Conservation (phyloP, 768 basidiomycete genomes). For the Naganishia onofrii region DNA sequence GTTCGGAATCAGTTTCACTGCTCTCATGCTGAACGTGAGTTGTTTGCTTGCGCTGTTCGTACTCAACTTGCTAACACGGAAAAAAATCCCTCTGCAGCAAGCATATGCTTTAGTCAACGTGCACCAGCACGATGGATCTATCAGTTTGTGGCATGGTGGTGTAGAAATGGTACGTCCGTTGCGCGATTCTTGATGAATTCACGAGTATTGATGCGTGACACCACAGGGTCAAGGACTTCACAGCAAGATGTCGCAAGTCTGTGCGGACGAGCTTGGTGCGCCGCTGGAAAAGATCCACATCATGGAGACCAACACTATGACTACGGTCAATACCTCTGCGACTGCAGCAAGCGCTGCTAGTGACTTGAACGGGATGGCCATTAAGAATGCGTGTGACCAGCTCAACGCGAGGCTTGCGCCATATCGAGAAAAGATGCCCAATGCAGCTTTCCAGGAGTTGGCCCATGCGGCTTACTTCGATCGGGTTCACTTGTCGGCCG, state of each 20-base stretch:
- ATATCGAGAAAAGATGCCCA: conserved; percentile 35
- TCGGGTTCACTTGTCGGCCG: conserved; percentile 34
- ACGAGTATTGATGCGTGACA: neutral
- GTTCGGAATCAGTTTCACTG: conserved; percentile 39
- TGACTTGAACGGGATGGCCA: conserved; percentile 35
- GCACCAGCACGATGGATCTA: conserved; percentile 36
- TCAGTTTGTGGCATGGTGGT: conserved; percentile 42
- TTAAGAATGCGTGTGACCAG: conserved; percentile 41
- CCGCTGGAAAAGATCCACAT: conserved; percentile 40
- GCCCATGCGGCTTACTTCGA: conserved; percentile 36
- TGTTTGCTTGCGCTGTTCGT: neutral
- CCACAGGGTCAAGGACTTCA: conserved; percentile 35
- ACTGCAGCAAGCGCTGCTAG: conserved; percentile 29
- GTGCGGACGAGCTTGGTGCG: conserved; percentile 38
- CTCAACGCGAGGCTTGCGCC: conserved; percentile 38
- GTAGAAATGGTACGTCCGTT: conserved; percentile 32
- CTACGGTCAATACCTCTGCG: conserved; percentile 37
- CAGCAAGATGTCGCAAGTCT: conserved; percentile 39
- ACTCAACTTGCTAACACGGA: neutral
- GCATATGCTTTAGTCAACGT: conserved; percentile 31
- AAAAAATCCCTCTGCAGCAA: neutral
- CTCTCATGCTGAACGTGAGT: conserved; percentile 28
- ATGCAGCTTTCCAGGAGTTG: conserved; percentile 35
- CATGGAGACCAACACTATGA: conserved; percentile 37
- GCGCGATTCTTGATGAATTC: neutral